A percentile compares a stretch with the other conserved stretches of the same genome.
Conservation (phyloP, 1,284 basidiomycete genomes). For the Fomitopsis schrenkii region DNA sequence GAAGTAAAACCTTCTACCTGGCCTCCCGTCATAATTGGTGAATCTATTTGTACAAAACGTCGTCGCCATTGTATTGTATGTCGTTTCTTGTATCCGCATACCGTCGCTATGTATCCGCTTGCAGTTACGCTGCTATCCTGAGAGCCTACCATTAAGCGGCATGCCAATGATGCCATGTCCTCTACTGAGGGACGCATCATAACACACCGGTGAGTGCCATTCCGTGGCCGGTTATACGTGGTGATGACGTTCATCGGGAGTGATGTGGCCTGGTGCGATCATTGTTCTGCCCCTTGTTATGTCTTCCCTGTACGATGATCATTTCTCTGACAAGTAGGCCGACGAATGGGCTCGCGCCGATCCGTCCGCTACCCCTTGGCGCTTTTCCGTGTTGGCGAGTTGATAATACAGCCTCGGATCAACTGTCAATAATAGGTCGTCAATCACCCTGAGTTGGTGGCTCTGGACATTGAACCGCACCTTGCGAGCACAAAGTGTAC, state of each 20-base stretch:
- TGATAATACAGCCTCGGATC: not conserved
- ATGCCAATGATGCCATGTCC: no score
- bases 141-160: no score
- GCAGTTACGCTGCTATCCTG: not conserved
- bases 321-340: not conserved
- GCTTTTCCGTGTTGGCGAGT: not conserved
- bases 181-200: no score
- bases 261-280: no score
- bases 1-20: slow-evolving; percentile 34
- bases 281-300: no score
- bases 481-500: not conserved
- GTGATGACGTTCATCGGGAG: no score
- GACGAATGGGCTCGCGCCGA: not conserved
- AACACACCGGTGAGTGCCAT: no score
- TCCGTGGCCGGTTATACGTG: no score
- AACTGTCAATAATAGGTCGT: not conserved
- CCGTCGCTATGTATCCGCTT: not conserved
- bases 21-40: not conserved
- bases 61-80: not conserved
- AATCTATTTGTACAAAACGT: not conserved
- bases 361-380: not conserved
- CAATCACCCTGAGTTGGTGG: not conserved
- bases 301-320: no score
- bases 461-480: not conserved
- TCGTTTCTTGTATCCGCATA: not conserved